A percentile compares a stretch with the other conserved stretches of the same genome.
phyloP scores from a whole-genome alignment of 352 stramenopile species.

The Phytophthora agathidicida region DNA sequence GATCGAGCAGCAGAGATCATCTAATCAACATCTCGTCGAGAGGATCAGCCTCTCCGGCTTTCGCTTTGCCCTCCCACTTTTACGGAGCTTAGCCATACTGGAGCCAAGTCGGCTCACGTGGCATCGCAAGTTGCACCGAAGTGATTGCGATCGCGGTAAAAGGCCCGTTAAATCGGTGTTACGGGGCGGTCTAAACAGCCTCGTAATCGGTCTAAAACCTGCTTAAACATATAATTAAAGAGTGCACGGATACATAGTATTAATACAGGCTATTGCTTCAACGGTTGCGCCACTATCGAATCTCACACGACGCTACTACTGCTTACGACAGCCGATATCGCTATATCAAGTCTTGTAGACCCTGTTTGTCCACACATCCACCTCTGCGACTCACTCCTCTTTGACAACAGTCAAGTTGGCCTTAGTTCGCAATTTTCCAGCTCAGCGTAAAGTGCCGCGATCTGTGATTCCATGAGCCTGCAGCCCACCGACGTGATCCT shows the following conservation, averaged over 20 bases:
- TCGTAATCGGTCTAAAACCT: slow-evolving; percentile 17
- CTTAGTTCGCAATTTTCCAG: slow-evolving; percentile 28
- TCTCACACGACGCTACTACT: not conserved
- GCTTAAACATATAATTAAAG: not conserved
- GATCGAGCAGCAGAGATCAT: slow-evolving; percentile 17
- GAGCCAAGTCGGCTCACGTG: slow-evolving; percentile 7
- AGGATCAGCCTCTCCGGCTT: slow-evolving; percentile 19
- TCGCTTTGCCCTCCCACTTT: slow-evolving; percentile 13
- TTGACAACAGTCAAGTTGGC: slow-evolving; percentile 23
- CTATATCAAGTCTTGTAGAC: slow-evolving; percentile 16
- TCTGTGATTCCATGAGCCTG: slow-evolving; percentile 8
- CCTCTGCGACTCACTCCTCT: slow-evolving; percentile 13
- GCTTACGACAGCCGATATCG: not conserved
- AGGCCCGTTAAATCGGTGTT: slow-evolving; percentile 7
- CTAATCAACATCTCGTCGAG: slow-evolving; percentile 23
- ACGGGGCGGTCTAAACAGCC: not conserved
- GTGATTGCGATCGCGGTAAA: slow-evolving; percentile 18
- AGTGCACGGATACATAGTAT: too few relatives aligned
- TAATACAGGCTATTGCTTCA: too few relatives aligned
- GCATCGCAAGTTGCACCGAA: slow-evolving; percentile 4
- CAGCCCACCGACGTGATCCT: slow-evolving; percentile 24
- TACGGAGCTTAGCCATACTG: slow-evolving; percentile 11
- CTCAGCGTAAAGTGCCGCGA: not conserved
- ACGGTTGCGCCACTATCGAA: too few relatives aligned
- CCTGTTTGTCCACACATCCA: slow-evolving; percentile 1